Base-by-base conservation (phyloP, 495 filamentous ascomycete genomes). In the Penicillium goetzii region DNA sequence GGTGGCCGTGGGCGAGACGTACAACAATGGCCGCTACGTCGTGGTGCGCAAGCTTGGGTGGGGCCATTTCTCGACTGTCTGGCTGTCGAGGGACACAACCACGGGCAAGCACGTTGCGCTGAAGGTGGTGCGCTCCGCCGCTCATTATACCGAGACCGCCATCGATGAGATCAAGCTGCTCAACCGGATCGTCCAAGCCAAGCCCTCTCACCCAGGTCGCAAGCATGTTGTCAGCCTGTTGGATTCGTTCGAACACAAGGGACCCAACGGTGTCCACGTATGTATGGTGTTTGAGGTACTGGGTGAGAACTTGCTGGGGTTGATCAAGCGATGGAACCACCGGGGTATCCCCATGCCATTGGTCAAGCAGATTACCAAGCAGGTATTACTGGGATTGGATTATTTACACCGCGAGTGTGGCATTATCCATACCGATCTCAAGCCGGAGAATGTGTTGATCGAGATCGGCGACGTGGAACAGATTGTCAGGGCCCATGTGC, bases 281-380 rank as follows among this genome's bases (percentile, higher is more conserved):
- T 99, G 95, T 82, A 99, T 99, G 94, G 95, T 99, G 6, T 99
- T 99, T 68, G 95, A 99, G 75, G 95, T 99, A 14, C 78, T 99
- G 52, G 95, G 95, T 15, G 95, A 99, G 83, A 99, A 99, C 72
- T 74, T 99, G 53, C 77, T 99, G 57, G 95, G 96, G 14, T 77
- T 99, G 74, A 99, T 99, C 81, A 99, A 98, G 84, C 88, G 90
- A 60, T 99, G 95, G 91, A 97, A 98, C 68, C 95, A 99, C 74
- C 85, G 95, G 33, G 95, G 95, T 30, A 98, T 99, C 56, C 95
- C 95, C 32, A 96, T 96, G 89, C 84, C 90, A 21, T 84, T 99
- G 33, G 95, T 99, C 65, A 97, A 96, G 80, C 95, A 99, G 76
- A 99, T 99, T 76, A 94, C 96, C 3, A 99, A 99, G 76, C 95